Evolutionary conservation across 164 flowering plant genomes (phyloP), one percentile per base, ranked within the genome.

Genomic region (Vitis rupestris): DNA sequence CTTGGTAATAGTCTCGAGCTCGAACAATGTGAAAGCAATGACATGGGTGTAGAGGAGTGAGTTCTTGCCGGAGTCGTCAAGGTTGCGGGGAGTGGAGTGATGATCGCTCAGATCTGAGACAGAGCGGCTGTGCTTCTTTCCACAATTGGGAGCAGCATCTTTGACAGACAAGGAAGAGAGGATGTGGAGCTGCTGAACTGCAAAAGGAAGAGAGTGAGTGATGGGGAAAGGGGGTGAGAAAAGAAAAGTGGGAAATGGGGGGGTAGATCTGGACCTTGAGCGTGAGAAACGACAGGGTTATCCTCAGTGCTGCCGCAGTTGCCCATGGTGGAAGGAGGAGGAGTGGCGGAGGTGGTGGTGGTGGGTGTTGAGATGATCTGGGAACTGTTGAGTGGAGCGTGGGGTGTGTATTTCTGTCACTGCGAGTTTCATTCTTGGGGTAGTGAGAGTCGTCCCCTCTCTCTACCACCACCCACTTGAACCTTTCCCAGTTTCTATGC

Each of bases 1-100:
- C 89, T 95, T 93, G 37, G 99, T 95, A 64, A 95, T 93, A 51
- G 97, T 93, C 80, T 95, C 99, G 1, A 95, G 90, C 76, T 95
- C 99, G 65, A 82, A 93, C 49, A 95, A 76, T 0, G 97, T 86
- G 65, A 95, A 95, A 30, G 97, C 82, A 27, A 93, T 93, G 4
- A 93, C 94, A 66, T 92, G 86, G 19, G 93, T 90, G 58, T 91
- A 93, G 44, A 89, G 81, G 54, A 86, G 37, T 0, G 86, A 67
- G 76, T 89, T 92, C 62, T 87, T 87, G 56, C 94, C 73, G n/a
- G 85, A 77, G 65, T 92, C 97, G 64, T 92, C 96, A 5, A 79
- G 52, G 70, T 79, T 72, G 61, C 80, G 78, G 0, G 92, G 88
- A 23, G 92, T 82, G 6, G 84, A 78, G 15, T 87, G 76, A 63